phyloP scores from a whole-genome alignment of 306 rosid species.

The Malus sylvestris region DNA sequence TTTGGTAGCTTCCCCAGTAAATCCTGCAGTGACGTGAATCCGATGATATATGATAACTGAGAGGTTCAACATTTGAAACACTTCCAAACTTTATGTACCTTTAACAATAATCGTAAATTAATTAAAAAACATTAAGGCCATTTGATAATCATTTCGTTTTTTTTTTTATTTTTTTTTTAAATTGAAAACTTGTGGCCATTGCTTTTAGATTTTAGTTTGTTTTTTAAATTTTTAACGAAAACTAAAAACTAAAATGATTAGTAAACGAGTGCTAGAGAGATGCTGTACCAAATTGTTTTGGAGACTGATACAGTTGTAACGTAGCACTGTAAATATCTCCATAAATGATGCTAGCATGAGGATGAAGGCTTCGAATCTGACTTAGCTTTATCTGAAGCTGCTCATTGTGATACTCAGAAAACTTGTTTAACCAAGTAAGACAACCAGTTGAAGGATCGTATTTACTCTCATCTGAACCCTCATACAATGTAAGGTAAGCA shows the following conservation, averaged over 20 bases:
- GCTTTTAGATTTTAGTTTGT: no score
- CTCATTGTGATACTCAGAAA: conserved; percentile 1
- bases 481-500: not conserved
- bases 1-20: not conserved
- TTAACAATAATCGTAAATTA: not conserved
- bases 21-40: not conserved
- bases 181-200: no score
- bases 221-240: no score
- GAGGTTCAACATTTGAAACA: not conserved
- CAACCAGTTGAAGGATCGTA: not conserved
- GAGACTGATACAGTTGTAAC: not conserved
- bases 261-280: not conserved
- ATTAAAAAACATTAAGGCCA: not conserved
- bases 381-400: not conserved
- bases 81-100: not conserved
- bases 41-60: not conserved
- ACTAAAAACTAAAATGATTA: no score
- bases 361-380: conserved; percentile 3
- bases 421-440: not conserved
- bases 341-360: not conserved
- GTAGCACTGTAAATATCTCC: not conserved
- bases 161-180: no score
- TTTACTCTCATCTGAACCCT: not conserved
- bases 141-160: not conserved
- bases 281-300: not conserved